A percentile compares a stretch with the other conserved stretches of the same genome.
phyloP scores from a whole-genome alignment of 2,329 filamentous ascomycete species.

The Mycogone perniciosa region DNA sequence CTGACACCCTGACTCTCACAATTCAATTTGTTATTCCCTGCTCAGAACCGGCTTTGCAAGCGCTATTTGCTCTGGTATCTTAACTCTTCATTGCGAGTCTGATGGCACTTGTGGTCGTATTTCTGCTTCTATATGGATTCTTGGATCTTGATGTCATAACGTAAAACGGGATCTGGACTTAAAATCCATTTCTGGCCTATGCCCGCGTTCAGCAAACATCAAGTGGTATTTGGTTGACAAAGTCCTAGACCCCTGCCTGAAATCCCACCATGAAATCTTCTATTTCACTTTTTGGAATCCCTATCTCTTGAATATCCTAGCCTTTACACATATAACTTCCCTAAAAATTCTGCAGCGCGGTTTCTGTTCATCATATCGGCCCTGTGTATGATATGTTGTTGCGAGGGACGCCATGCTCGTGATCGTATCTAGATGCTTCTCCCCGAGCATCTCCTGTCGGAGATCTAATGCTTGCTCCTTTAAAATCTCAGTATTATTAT shows the following conservation, averaged over 20 bases:
- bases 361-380: neutral
- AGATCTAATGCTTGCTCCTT: conserved; percentile 12
- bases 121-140: too few relatives aligned
- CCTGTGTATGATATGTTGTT: neutral
- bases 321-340: neutral
- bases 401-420: neutral
- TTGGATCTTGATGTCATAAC: too few relatives aligned
- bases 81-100: too few relatives aligned
- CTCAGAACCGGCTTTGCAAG: too few relatives aligned
- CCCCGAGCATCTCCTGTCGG: conserved; percentile 15
- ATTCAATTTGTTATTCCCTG: too few relatives aligned
- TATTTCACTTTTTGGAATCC: neutral
- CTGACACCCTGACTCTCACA: too few relatives aligned
- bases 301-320: neutral
- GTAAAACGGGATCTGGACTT: neutral
- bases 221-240: neutral
- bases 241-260: neutral
- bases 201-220: neutral
- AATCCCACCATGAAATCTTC: neutral
- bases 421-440: conserved; percentile 15
- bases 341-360: neutral
- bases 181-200: neutral
- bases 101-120: too few relatives aligned
- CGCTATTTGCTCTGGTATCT: too few relatives aligned
- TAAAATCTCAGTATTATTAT: conserved; percentile 15